Base-by-base conservation (phyloP, 768 basidiomycete species). In the Boletus eberwhitei region DNA sequence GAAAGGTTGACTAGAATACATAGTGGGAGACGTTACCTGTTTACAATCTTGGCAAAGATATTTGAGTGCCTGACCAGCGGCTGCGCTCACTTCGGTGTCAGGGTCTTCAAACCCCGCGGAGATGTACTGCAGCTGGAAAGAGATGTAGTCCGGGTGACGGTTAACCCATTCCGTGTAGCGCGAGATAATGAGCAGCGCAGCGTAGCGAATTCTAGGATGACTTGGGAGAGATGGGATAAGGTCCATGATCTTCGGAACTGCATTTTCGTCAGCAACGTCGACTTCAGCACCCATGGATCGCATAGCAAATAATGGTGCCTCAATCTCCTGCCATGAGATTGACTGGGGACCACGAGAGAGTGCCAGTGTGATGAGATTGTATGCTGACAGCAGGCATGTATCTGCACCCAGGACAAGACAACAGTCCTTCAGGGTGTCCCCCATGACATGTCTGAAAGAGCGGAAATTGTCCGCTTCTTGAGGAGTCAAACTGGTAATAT, bases 111-210 rank as follows among this genome's bases (percentile, higher is more conserved):
- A 98, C 1, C 97, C 96, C 22, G 86, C 77, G 9, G 94, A 93
- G 48, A 98, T 88, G 68, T 96, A 98, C 64, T 89, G 87, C 21
- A 99, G 76, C 68, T 93, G 90, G 70, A 82, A 83, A 32, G 80
- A 78, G 60, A 99, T 88, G 65, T 97, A 93, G 34, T 84, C 77
- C 1, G 96, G 90, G 69, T 98, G 95, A 59, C 77, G 77, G 66
- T 88, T 89, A 64, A 94, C 90, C 97, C 97, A 99, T 71, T 96
- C 90, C 19, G 94, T 94, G 71, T 99, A 99, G 17, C 97, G 85
- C 5, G 93, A 89, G 56, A 98, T 87, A 63, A 99, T 94, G 53
- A 99, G 82, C 42, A 96, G 80, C 16, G 97, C 91, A 43, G 96
- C 95, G 67, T 98, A 99, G 54, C 90, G 93, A 58, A 99, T 90